Evolutionary conservation across 2,329 filamentous ascomycete genomes (phyloP).

Genomic region (Amesomyces nigricolor): DNA sequence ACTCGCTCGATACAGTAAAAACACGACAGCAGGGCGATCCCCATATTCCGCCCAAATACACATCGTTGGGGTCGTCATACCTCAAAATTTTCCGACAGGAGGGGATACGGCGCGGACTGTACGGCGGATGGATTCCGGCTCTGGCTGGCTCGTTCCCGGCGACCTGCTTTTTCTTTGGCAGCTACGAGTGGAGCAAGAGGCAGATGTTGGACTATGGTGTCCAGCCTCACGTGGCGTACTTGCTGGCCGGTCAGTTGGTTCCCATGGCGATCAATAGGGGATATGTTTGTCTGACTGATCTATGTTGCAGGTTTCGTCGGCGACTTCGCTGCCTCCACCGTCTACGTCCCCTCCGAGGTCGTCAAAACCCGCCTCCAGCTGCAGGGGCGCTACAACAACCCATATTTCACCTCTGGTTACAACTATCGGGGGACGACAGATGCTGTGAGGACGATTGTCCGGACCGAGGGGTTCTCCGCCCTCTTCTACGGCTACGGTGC

Average conservation of each 20-base stretch:
- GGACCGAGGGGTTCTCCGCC: slow-evolving; percentile 73
- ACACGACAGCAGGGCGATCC: slow-evolving; percentile 96
- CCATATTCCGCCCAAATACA: slow-evolving; percentile 86
- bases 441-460: slow-evolving; percentile 78
- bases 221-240: slow-evolving; percentile 76
- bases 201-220: slow-evolving; percentile 79
- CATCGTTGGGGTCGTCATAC: slow-evolving; percentile 84
- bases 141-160: slow-evolving; percentile 89
- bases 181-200: slow-evolving; percentile 93
- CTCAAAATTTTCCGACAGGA: slow-evolving; percentile 90
- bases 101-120: slow-evolving; percentile 77
- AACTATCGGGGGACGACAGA: slow-evolving; percentile 87
- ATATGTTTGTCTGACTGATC: slow-evolving; percentile 3
- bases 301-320: slow-evolving; percentile 69
- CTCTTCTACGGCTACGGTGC: slow-evolving; percentile 97
- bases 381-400: slow-evolving; percentile 92
- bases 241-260: slow-evolving; percentile 62
- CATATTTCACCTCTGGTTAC: slow-evolving; percentile 87
- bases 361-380: slow-evolving; percentile 95
- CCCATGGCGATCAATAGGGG: background rate
- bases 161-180: slow-evolving; percentile 91
- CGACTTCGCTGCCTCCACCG: slow-evolving; percentile 82
- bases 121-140: slow-evolving; percentile 88
- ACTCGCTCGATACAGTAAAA: slow-evolving; percentile 97
- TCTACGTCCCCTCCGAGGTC: slow-evolving; percentile 96